Percentiles rank a stretch among this genome's conserved stretches.
Conservation (phyloP, 2,329 filamentous ascomycete species). For the Penicillium crustosum region DNA sequence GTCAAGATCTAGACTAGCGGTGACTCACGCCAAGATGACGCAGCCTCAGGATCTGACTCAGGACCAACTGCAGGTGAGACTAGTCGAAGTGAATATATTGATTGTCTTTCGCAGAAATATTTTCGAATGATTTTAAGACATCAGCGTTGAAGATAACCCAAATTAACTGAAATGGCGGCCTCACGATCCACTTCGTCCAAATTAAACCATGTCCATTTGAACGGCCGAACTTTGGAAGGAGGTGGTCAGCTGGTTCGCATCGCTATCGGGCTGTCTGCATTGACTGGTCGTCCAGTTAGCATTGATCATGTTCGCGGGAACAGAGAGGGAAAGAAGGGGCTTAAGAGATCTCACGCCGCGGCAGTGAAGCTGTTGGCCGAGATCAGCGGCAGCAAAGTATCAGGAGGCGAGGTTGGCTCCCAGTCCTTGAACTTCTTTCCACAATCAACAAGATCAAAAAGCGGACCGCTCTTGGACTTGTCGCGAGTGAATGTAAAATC, state of each 20-base stretch:
- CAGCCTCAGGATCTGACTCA: conserved; percentile 2
- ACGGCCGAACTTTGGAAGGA: conserved; percentile 61
- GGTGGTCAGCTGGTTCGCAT: conserved; percentile 62
- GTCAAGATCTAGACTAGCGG: neutral
- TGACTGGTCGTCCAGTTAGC: conserved; percentile 51
- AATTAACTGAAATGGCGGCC: neutral
- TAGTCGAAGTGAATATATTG: neutral
- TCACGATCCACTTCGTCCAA: neutral
- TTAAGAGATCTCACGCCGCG: conserved; percentile 59
- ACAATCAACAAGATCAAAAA: conserved; percentile 4
- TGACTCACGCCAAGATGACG: conserved; percentile 8
- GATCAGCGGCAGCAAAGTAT: conserved; percentile 48
- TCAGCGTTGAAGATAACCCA: neutral
- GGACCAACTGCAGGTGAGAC: neutral
- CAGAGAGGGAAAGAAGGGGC: conserved; percentile 49
- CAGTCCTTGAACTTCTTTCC: conserved; percentile 37
- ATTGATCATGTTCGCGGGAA: conserved; percentile 58
- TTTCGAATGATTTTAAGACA: neutral
- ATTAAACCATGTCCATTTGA: conserved; percentile 39
- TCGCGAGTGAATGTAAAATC: conserved; percentile 19
- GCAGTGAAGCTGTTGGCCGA: conserved; percentile 54
- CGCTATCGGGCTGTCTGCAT: conserved; percentile 55
- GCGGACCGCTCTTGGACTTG: conserved; percentile 15
- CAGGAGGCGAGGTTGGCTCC: conserved; percentile 39
- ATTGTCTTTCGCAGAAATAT: neutral